Evolutionary conservation across 495 filamentous ascomycete species (phyloP).

Genomic region (Evernia prunastri): DNA sequence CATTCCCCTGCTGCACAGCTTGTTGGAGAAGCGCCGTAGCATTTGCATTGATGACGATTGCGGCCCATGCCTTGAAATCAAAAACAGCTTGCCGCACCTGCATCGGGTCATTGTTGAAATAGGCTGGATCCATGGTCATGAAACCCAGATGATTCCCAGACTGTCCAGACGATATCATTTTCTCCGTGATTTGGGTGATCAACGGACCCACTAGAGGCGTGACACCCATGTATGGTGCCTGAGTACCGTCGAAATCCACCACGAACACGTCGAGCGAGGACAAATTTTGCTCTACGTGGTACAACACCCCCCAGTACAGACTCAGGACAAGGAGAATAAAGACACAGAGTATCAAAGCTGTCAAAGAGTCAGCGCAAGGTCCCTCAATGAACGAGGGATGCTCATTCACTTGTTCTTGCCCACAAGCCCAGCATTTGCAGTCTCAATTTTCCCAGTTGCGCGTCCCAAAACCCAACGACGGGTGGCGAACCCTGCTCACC

Average conservation of each 20-base stretch:
- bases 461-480: constrained; percentile 49
- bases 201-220: constrained; percentile 51
- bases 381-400: not conserved
- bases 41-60: constrained; percentile 59
- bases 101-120: constrained; percentile 53
- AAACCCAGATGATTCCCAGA: constrained; percentile 43
- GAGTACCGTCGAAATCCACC: constrained; percentile 58
- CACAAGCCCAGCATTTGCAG: constrained; percentile 38
- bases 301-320: constrained; percentile 57
- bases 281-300: constrained; percentile 42
- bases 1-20: constrained; percentile 52
- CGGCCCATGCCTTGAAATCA: constrained; percentile 56
- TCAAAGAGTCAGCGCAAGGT: not conserved
- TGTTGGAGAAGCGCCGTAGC: constrained; percentile 53
- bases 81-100: constrained; percentile 55
- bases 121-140: constrained; percentile 40
- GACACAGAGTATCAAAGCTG: constrained; percentile 47
- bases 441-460: constrained; percentile 42
- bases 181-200: constrained; percentile 39
- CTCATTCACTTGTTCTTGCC: constrained; percentile 36
- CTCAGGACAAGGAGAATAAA: constrained; percentile 52
- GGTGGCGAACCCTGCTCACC: constrained; percentile 30
- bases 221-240: constrained; percentile 44
- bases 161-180: constrained; percentile 31
- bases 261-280: constrained; percentile 49